Conservation (phyloP, 768 basidiomycete genomes). For the Daedalea quercina region DNA sequence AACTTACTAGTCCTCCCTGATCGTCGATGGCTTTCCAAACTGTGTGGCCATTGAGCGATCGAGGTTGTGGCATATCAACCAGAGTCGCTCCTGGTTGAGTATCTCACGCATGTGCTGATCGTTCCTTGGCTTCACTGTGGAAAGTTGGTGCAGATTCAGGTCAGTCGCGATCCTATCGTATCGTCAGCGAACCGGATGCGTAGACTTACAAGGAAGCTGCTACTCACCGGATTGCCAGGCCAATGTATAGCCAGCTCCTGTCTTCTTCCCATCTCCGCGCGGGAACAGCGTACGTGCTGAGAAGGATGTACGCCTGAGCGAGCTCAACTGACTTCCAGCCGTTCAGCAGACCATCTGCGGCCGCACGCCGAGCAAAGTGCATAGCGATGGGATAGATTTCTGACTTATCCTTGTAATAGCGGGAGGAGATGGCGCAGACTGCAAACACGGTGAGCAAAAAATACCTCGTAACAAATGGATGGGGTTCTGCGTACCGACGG, state of each 20-base stretch:
- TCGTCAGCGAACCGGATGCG: conserved; percentile 3
- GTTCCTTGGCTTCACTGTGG: conserved; percentile 62
- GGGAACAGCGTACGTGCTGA: conserved; percentile 77
- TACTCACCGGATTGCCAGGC: conserved; percentile 70
- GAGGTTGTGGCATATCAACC: conserved; percentile 87
- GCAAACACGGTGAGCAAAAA: neutral
- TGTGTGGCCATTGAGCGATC: conserved; percentile 85
- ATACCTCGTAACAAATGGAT: neutral
- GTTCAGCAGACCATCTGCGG: conserved; percentile 65
- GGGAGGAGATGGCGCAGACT: conserved; percentile 84
- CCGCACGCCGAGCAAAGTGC: conserved; percentile 83
- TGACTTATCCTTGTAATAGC: conserved; percentile 77
- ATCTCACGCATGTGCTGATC: conserved; percentile 79
- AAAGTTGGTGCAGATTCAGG: conserved; percentile 77
- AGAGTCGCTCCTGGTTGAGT: conserved; percentile 78
- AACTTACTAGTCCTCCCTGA: conserved; percentile 76
- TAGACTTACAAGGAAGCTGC: neutral
- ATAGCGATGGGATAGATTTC: conserved; percentile 85
- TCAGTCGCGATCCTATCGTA: conserved; percentile 75
- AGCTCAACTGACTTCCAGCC: conserved; percentile 66
- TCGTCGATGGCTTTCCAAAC: conserved; percentile 84
- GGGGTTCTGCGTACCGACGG: conserved; percentile 47
- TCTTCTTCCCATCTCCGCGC: conserved; percentile 87
- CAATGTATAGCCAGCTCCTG: conserved; percentile 83
- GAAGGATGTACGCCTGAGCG: conserved; percentile 86